Percentiles rank a stretch among this genome's conserved stretches.
phyloP scores from a whole-genome alignment of 805 yeast species.

The Lipomyces japonicus region DNA sequence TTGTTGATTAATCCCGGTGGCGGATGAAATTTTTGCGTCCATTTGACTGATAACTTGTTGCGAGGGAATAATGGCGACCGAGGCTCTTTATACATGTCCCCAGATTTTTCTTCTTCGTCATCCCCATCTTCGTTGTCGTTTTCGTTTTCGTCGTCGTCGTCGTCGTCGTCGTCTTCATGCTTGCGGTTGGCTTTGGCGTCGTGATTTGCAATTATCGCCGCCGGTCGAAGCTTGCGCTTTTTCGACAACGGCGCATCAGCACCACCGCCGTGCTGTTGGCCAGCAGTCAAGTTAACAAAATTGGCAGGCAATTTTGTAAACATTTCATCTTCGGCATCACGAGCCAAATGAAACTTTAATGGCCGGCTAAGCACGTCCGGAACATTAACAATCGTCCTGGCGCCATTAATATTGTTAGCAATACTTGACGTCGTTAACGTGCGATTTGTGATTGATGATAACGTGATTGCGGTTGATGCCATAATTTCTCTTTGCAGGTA shows the following conservation, averaged over 20 bases:
- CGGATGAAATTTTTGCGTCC: conserved; percentile 12
- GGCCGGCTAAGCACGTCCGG: conserved; percentile 21
- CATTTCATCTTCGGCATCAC: conserved; percentile 16
- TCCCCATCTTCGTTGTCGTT: conserved; percentile 4
- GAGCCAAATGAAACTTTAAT: conserved; percentile 17
- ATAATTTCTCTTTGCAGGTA: too few species aligned
- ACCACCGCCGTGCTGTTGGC: neutral
- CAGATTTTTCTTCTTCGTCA: conserved; percentile 6
- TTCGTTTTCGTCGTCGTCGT: neutral
- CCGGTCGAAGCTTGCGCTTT: neutral
- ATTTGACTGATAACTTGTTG: conserved; percentile 10
- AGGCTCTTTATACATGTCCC: conserved; percentile 13
- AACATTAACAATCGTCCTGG: too few species aligned
- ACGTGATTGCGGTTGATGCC: conserved; percentile 19
- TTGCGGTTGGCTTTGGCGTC: neutral
- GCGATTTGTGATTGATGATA: conserved; percentile 20
- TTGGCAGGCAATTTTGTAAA: conserved; percentile 15
- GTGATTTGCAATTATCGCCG: neutral
- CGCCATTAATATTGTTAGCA: too few species aligned
- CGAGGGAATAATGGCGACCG: conserved; percentile 14
- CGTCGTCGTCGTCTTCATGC: neutral
- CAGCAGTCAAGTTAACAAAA: conserved; percentile 14
- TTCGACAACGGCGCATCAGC: conserved; percentile 1
- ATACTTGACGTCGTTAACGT: conserved; percentile 8
- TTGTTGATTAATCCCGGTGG: conserved; percentile 70